A percentile compares a stretch with the other conserved stretches of the same genome.
phyloP scores from a whole-genome alignment of 768 basidiomycete species.

The Lentinula lateritia region DNA sequence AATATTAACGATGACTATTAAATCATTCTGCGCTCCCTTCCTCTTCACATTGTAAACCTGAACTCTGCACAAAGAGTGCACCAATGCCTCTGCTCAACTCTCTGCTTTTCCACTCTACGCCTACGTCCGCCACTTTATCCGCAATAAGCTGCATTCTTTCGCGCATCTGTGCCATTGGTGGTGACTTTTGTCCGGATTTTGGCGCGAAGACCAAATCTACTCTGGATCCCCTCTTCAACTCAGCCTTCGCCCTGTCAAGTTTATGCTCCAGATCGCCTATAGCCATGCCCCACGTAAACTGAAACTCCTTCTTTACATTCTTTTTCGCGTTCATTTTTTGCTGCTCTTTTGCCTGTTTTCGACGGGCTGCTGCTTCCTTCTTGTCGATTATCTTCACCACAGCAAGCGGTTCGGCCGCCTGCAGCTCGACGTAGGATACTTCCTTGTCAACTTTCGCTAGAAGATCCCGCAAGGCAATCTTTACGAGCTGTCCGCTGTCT shows the following conservation, averaged over 20 bases:
- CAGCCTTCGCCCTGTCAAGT: slow-evolving; percentile 43
- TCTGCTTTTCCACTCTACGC: slow-evolving; percentile 46
- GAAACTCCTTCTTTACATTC: slow-evolving; percentile 54
- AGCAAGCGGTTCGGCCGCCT: slow-evolving; percentile 41
- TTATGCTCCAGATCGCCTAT: slow-evolving; percentile 62
- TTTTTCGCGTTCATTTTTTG: slow-evolving; percentile 25
- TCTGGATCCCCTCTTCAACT: slow-evolving; percentile 54
- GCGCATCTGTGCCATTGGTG: slow-evolving; percentile 32
- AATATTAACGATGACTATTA: too few species aligned
- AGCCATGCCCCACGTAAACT: slow-evolving; percentile 64
- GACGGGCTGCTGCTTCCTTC: slow-evolving; percentile 32
- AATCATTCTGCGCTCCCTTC: not conserved
- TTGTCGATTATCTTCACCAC: slow-evolving; percentile 56
- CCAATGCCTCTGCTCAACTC: slow-evolving; percentile 14
- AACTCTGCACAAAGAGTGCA: slow-evolving; percentile 40
- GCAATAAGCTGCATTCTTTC: slow-evolving; percentile 39
- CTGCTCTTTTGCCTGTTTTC: slow-evolving; percentile 30
- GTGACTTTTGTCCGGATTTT: slow-evolving; percentile 39
- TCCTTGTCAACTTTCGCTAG: slow-evolving; percentile 38
- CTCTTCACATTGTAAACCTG: not conserved
- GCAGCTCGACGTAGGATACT: slow-evolving; percentile 49
- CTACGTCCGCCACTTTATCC: slow-evolving; percentile 38
- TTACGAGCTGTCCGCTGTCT: slow-evolving; percentile 31
- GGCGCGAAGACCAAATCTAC: slow-evolving; percentile 51
- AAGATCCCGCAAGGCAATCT: slow-evolving; percentile 32